phyloP scores from a whole-genome alignment of 208 protist genomes.

The Phytomonas serpens region DNA sequence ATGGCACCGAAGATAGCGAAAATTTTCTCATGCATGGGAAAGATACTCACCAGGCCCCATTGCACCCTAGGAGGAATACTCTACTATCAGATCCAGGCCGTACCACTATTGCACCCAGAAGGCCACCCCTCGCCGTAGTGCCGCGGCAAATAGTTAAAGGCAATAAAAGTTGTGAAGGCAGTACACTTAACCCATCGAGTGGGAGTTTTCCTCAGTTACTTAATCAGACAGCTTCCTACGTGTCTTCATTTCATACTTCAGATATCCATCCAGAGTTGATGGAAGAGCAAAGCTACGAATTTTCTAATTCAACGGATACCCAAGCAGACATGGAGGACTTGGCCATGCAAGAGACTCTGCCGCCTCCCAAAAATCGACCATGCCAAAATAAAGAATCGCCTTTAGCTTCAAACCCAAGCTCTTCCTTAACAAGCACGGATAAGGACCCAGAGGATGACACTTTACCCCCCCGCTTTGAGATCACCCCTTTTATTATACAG shows the following conservation, averaged over 20 bases:
- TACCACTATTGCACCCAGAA: background rate
- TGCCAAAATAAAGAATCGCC: background rate
- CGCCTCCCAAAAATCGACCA: background rate
- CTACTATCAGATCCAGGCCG: background rate
- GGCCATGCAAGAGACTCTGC: background rate
- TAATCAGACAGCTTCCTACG: background rate
- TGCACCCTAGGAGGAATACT: background rate
- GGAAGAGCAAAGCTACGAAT: background rate
- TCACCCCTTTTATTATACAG: background rate
- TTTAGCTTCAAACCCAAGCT: background rate
- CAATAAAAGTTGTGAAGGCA: background rate
- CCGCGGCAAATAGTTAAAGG: background rate
- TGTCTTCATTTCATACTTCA: background rate
- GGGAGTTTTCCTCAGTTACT: background rate
- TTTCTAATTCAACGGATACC: background rate
- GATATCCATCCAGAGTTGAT: background rate
- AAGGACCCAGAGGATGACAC: background rate
- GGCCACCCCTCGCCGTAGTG: background rate
- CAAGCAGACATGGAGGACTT: background rate
- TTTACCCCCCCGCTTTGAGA: background rate
- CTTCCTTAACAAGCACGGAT: background rate
- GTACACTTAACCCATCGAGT: background rate
- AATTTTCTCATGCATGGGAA: background rate
- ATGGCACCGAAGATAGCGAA: background rate
- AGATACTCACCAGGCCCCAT: background rate